These are phyloP conservation scores for Mortierella sp. DNA, from an alignment of 371 early-diverging fungal species.

Conservation along the genomic window DNA sequence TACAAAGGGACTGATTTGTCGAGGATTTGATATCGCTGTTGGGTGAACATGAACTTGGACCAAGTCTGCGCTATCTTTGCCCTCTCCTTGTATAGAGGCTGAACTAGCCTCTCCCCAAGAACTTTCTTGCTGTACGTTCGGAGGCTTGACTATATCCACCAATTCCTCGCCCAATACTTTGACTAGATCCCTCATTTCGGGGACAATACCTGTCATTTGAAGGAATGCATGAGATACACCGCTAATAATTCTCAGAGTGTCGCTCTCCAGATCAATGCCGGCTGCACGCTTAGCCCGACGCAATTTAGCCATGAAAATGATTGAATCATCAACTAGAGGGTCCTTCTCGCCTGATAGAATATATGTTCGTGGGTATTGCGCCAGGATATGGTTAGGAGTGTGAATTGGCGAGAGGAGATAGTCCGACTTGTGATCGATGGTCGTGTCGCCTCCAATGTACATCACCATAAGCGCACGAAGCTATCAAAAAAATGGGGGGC, in stretches of 20 bases:
- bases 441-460: constrained; percentile 87
- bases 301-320: constrained; percentile 90
- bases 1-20: constrained; percentile 24
- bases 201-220: constrained; percentile 89
- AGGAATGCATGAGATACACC: constrained; percentile 96
- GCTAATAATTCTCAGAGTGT: constrained; percentile 43
- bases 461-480: constrained; percentile 95
- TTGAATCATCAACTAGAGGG: constrained; percentile 96
- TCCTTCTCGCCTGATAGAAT: constrained; percentile 96
- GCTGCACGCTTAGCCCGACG: constrained; percentile 78
- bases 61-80: constrained; percentile 4
- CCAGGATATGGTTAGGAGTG: constrained; percentile 90
- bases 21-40: constrained; percentile 23
- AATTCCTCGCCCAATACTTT: constrained; percentile 67
- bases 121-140: not conserved
- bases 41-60: constrained; percentile 17
- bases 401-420: constrained; percentile 89
- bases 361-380: constrained; percentile 91
- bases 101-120: constrained; percentile 29
- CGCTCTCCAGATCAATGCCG: constrained; percentile 26
- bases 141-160: constrained; percentile 34
- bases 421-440: constrained; percentile 83
- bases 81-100: constrained; percentile 19
- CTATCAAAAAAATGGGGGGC: too few species aligned
- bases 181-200: constrained; percentile 83